Evolutionary conservation across 441 rosid species (phyloP).

Genomic region (Euphorbia celastroides): DNA sequence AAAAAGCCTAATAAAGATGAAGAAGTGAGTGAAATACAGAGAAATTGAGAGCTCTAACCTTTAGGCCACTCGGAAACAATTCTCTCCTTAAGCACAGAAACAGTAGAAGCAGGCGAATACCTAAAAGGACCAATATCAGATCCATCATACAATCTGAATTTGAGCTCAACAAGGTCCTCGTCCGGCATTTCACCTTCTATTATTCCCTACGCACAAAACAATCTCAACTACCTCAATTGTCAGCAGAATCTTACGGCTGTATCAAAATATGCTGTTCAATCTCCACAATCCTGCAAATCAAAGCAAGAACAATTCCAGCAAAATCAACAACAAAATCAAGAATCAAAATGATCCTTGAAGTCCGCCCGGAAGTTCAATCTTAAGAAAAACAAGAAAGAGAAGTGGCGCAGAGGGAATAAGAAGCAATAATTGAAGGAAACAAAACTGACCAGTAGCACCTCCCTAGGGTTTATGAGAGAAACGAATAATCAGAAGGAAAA

Average conservation of each 20-base stretch:
- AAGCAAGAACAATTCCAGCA: not conserved
- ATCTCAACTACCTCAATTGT: not conserved
- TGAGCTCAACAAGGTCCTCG: slow-evolving; percentile 68
- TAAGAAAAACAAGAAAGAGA: not conserved
- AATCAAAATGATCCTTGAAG: too few species aligned
- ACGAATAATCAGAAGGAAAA: slow-evolving; percentile 1
- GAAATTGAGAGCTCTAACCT: slow-evolving; percentile 33
- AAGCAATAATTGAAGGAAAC: not conserved
- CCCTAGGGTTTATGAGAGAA: slow-evolving; percentile 13
- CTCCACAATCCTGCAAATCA: not conserved
- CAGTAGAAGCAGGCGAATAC: slow-evolving; percentile 69
- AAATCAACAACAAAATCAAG: not conserved
- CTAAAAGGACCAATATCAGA: slow-evolving; percentile 83
- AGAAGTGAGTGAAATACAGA: not conserved
- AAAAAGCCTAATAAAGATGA: not conserved
- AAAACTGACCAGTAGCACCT: slow-evolving; percentile 1
- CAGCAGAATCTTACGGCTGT: not conserved
- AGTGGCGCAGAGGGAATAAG: not conserved
- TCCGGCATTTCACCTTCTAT: slow-evolving; percentile 48
- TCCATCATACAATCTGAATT: slow-evolving; percentile 81
- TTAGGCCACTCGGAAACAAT: slow-evolving; percentile 80
- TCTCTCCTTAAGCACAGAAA: slow-evolving; percentile 67
- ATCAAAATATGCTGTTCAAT: not conserved
- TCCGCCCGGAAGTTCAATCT: not conserved
- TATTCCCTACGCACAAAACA: not conserved